Percentiles rank a stretch among this genome's conserved stretches.
Conservation (phyloP, 163 green algal species). For the Chlamydomonas reinhardtii region DNA sequence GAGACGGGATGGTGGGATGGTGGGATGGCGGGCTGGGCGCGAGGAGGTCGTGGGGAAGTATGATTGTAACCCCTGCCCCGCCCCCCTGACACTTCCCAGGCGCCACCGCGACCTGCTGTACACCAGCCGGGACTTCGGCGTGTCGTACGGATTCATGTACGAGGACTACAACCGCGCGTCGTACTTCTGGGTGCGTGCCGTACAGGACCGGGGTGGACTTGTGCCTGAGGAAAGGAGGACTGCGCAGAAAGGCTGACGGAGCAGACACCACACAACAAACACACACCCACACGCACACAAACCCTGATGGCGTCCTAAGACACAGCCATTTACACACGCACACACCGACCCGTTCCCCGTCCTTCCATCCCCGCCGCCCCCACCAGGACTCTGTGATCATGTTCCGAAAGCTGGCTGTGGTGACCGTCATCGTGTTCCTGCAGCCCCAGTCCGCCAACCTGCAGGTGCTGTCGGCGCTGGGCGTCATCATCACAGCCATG, state of each 20-base stretch:
- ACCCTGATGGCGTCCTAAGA: too few species aligned
- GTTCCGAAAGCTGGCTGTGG: constrained; percentile 46
- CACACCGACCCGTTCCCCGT: too few species aligned
- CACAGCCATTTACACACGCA: too few species aligned
- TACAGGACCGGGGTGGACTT: too few species aligned
- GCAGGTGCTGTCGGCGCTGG: constrained; percentile 29
- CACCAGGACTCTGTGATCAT: constrained; percentile 26
- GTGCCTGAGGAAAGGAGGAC: too few species aligned
- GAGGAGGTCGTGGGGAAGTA: neutral
- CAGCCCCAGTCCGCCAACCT: neutral
- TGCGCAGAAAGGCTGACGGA: too few species aligned
- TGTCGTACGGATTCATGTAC: constrained; percentile 21
- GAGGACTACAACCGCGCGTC: neutral
- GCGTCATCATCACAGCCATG: constrained; percentile 11
- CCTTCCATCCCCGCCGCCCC: too few species aligned
- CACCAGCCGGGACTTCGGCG: neutral
- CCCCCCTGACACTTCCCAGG: neutral
- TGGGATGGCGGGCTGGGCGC: too few species aligned
- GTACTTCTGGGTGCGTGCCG: neutral
- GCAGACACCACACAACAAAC: too few species aligned
- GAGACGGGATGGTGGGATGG: too few species aligned
- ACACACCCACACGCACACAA: too few species aligned
- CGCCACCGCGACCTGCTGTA: neutral
- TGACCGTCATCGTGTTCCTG: constrained; percentile 40
- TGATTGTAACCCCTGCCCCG: neutral